These are phyloP conservation scores for Fusarium concolor DNA, from an alignment of 2,329 filamentous ascomycete species.

Conservation along the genomic window DNA sequence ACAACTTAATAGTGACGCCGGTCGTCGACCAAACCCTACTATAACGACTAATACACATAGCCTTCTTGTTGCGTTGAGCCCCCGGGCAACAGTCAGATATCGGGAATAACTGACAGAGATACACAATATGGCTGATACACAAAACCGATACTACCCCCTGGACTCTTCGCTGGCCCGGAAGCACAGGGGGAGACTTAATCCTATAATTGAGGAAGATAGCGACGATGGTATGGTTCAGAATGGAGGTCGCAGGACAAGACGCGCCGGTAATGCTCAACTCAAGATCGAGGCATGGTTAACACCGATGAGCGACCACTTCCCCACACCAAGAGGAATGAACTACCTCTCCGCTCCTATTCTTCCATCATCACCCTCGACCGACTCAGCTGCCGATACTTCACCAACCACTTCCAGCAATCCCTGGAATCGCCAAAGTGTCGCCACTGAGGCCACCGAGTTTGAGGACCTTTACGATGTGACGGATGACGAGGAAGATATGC, in stretches of 20 bases:
- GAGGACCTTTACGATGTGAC: conserved; percentile 90
- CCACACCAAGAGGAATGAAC: conserved; percentile 75
- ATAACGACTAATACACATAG: conserved; percentile 41
- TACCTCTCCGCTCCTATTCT: conserved; percentile 72
- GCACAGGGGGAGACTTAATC: conserved; percentile 68
- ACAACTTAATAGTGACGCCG: conserved; percentile 50
- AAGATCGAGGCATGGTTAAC: conserved; percentile 70
- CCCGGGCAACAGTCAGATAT: conserved; percentile 43
- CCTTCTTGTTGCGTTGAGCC: conserved; percentile 31
- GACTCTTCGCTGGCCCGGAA: conserved; percentile 69
- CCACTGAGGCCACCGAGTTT: conserved; percentile 78
- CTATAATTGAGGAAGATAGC: conserved; percentile 70
- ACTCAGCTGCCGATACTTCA: conserved; percentile 64
- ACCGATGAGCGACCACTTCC: conserved; percentile 73
- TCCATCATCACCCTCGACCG: conserved; percentile 69
- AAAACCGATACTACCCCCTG: conserved; percentile 56
- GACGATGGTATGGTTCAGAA: conserved; percentile 52
- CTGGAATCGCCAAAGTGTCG: conserved; percentile 72
- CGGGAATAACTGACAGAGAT: conserved; percentile 48
- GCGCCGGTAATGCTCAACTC: conserved; percentile 55
- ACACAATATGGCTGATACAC: conserved; percentile 61
- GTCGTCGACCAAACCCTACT: conserved; percentile 49
- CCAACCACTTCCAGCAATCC: conserved; percentile 67
- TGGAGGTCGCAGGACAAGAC: conserved; percentile 42
- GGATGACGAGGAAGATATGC: conserved; percentile 73